These are phyloP conservation scores for Fusarium continuum DNA, from an alignment of 2,329 filamentous ascomycete genomes.

Conservation along the genomic window DNA sequence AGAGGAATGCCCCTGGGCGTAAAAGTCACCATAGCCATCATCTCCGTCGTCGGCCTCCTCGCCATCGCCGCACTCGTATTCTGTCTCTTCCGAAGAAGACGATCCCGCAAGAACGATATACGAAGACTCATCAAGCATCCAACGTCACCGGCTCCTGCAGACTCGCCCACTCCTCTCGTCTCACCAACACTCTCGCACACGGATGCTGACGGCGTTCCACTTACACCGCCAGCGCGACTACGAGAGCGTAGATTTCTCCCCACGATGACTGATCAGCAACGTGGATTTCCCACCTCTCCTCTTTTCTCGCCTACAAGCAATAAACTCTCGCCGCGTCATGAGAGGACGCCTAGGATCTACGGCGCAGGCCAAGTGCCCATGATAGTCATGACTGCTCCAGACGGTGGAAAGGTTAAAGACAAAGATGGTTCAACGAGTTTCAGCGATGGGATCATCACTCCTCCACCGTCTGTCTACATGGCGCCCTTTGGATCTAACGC, in stretches of 20 bases:
- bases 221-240: constrained; percentile 59
- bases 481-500: background rate
- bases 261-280: constrained; percentile 15
- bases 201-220: constrained; percentile 35
- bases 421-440: background rate
- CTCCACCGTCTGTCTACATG: constrained; percentile 12
- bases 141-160: constrained; percentile 40
- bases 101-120: constrained; percentile 10
- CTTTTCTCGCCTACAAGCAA: constrained; percentile 50
- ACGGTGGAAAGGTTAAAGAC: constrained; percentile 9
- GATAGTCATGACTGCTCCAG: constrained; percentile 28
- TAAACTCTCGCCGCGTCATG: constrained; percentile 49
- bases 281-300: constrained; percentile 51
- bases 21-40: constrained; percentile 58
- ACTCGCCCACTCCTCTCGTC: constrained; percentile 55
- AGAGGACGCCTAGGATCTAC: constrained; percentile 32
- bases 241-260: constrained; percentile 58
- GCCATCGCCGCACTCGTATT: constrained; percentile 50
- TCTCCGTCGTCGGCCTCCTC: constrained; percentile 52
- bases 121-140: constrained; percentile 34
- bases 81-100: constrained; percentile 49
- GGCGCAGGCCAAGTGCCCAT: constrained; percentile 26
- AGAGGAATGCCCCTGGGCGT: constrained; percentile 49
- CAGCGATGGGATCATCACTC: constrained; percentile 6
- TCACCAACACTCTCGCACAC: constrained; percentile 48